phyloP scores from a whole-genome alignment of 1,284 basidiomycete species.

The Kwoniella shivajii region DNA sequence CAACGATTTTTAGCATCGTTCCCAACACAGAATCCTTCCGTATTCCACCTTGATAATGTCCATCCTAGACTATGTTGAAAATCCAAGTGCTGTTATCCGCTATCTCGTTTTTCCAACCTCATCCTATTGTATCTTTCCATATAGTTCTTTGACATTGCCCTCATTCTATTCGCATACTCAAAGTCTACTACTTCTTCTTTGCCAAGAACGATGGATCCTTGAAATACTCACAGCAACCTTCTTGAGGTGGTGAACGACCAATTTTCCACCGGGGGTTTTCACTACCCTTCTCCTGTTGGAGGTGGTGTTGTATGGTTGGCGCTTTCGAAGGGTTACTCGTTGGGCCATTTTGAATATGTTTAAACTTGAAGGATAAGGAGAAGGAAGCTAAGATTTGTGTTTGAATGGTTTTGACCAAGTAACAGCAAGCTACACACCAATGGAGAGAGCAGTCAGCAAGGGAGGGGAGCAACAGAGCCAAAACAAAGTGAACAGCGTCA shows the following conservation, averaged over 20 bases:
- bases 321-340: slow-evolving; percentile 99
- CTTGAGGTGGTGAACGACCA: slow-evolving; percentile 57
- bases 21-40: too few species aligned
- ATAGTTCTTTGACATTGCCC: too few species aligned
- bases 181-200: too few species aligned
- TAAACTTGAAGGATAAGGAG: slow-evolving; percentile 10
- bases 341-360: slow-evolving; percentile 74
- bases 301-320: slow-evolving; percentile 97
- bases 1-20: too few species aligned
- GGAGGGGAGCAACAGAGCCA: neutral
- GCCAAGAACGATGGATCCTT: too few species aligned
- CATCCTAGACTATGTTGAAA: too few species aligned
- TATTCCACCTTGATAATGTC: too few species aligned
- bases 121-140: too few species aligned
- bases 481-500: too few species aligned
- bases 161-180: too few species aligned
- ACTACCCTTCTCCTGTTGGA: slow-evolving; percentile 93
- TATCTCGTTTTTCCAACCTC: too few species aligned
- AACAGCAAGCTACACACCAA: neutral
- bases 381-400: neutral
- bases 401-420: neutral
- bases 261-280: slow-evolving; percentile 77
- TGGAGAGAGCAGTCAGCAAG: neutral
- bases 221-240: slow-evolving; percentile 53
- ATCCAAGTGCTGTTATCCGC: too few species aligned